Evolutionary conservation across 2,329 filamentous ascomycete genomes (phyloP), one percentile per base, ranked within the genome.

Genomic region (Beauveria varroae): DNA sequence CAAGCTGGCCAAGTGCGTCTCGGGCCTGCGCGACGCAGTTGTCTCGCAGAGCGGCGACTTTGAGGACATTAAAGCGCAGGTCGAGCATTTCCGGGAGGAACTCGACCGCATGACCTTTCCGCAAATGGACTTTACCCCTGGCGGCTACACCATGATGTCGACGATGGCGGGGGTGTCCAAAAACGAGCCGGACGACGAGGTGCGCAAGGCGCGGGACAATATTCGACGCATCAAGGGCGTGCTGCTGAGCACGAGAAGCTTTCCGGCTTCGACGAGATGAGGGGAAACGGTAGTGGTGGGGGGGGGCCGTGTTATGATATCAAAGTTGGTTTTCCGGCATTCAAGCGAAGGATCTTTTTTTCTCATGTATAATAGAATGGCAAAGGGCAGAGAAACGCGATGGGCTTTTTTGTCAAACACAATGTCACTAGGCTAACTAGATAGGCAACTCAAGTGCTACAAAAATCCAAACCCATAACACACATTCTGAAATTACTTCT

Each of bases 141-240:
- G 73, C 63, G 65, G 70, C 54, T 72, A 73, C 62, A 75, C 78
- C 60, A 63, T 79, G 57, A 78, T 81, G 64, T 75, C 43, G 22
- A 40, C 30, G 3, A 37, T 37, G 34, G 34, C 5, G 5, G 30
- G 77, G 16, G 74, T 74, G 20, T 74, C 72, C 34, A 77, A 72
- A 65, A 73, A 74, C 55, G 85, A 85, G 67, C 81, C 82, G 34
- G 81, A 86, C 64, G 89, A 93, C 72, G 88, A 90, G 73, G 86
- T 91, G 67, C 85, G 85, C 64, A 85, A 83, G 69, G 79, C 90
- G 22, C 90, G 89, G 75, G 85, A 85, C 65, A 89, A 88, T 64
- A 93, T 96, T 57, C 78, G 90, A 65, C 82, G 88, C 61, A 84
- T 95, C 47, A 96, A 96, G 77, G 90, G 90, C 1, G 83, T 91